Evolutionary conservation across 345 rosid genomes (phyloP).

Genomic region (Citrus hindsii): DNA sequence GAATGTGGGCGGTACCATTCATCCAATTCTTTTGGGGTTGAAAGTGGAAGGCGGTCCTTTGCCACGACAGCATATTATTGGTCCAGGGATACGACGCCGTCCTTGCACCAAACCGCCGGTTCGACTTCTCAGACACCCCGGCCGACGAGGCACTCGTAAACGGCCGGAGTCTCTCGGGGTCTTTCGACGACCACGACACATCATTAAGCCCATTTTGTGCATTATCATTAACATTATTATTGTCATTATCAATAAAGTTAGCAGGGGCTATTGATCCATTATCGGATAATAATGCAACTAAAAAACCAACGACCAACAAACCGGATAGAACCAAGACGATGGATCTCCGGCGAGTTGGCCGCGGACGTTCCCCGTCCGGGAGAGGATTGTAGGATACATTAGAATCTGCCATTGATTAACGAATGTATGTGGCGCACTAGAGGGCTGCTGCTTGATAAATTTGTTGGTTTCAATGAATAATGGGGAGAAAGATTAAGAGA

Average conservation of each 20-base stretch:
- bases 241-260: no score
- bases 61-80: constrained; percentile 86
- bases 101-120: constrained; percentile 9
- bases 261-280: not conserved
- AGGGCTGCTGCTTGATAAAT: no score
- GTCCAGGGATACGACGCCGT: constrained; percentile 57
- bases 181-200: not conserved
- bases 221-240: not conserved
- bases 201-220: no score
- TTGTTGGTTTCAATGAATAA: no score
- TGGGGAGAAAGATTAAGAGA: not conserved
- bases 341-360: constrained; percentile 18
- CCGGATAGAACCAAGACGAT: constrained; percentile 22
- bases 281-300: constrained; percentile 22
- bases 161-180: not conserved
- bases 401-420: constrained; percentile 17
- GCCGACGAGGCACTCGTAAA: constrained; percentile 41
- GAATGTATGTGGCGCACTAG: no score
- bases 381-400: constrained; percentile 10
- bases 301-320: constrained; percentile 32
- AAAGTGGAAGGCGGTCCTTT: constrained; percentile 88
- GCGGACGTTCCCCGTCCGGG: constrained; percentile 1
- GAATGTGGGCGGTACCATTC: constrained; percentile 67
- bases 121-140: constrained; percentile 83
- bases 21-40: constrained; percentile 97